Evolutionary conservation across 768 basidiomycete genomes (phyloP).

Genomic region (Leccinum imitatum): DNA sequence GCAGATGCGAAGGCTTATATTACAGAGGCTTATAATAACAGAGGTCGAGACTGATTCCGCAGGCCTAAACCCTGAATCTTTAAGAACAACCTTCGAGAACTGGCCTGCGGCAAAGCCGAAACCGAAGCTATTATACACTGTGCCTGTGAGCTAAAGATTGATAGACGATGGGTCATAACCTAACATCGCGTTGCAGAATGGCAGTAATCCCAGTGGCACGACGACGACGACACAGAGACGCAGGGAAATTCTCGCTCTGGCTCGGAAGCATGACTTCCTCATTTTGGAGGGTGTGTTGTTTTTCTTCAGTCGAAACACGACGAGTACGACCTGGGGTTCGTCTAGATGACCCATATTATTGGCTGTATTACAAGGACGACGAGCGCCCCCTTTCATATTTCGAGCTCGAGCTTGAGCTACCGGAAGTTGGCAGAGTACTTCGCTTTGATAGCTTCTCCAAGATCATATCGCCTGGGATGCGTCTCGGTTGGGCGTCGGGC

Average conservation of each 20-base stretch:
- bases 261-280: constrained; percentile 66
- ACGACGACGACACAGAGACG: constrained; percentile 64
- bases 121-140: constrained; percentile 75
- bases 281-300: constrained; percentile 64
- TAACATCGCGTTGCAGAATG: constrained; percentile 45
- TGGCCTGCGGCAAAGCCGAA: constrained; percentile 68
- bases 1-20: background rate
- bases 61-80: constrained; percentile 59
- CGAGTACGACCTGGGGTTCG: constrained; percentile 15
- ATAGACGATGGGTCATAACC: constrained; percentile 24
- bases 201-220: constrained; percentile 76
- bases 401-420: background rate
- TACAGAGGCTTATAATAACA: constrained; percentile 26
- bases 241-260: constrained; percentile 61
- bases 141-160: constrained; percentile 45
- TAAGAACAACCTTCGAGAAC: constrained; percentile 59
- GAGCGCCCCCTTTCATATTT: constrained; percentile 36
- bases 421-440: constrained; percentile 41
- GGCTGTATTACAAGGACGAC: constrained; percentile 60
- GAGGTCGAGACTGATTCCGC: constrained; percentile 71
- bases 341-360: constrained; percentile 68
- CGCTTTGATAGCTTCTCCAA: constrained; percentile 83
- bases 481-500: too few species aligned
- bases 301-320: background rate
- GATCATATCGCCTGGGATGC: too few species aligned